Conservation (phyloP, 2,329 filamentous ascomycete species). For the Mollisiaceae sp. region DNA sequence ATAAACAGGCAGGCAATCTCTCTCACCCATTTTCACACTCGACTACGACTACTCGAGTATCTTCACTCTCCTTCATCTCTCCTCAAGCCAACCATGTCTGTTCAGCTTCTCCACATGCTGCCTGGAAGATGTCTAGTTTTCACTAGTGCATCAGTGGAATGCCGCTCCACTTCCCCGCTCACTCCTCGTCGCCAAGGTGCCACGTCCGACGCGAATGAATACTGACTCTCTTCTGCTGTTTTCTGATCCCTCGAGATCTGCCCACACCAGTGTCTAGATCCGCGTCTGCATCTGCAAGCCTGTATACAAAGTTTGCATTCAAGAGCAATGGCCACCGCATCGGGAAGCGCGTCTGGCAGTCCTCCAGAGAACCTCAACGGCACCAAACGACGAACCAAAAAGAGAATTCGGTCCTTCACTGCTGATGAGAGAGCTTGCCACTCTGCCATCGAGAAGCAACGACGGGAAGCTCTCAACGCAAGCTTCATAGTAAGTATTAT, state of each 20-base stretch:
- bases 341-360: constrained; percentile 8
- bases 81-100: no score
- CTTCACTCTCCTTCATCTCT: no score
- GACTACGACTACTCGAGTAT: no score
- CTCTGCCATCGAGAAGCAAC: constrained; percentile 20
- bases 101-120: no score
- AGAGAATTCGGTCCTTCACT: constrained; percentile 18
- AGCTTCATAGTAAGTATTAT: constrained; percentile 9
- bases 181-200: not conserved
- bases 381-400: constrained; percentile 16
- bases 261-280: not conserved
- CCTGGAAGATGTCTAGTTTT: no score
- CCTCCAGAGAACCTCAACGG: not conserved
- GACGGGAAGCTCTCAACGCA: constrained; percentile 13
- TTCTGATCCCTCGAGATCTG: not conserved
- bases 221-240: constrained; percentile 1
- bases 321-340: not conserved
- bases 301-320: not conserved
- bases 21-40: no score
- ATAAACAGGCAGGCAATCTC: no score
- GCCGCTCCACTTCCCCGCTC: constrained; percentile 5
- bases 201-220: not conserved
- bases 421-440: constrained; percentile 17
- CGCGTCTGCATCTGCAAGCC: not conserved
- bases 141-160: not conserved